Evolutionary conservation across 139 green algal species (phyloP).

Genomic region (Coccomyxa sp.): DNA sequence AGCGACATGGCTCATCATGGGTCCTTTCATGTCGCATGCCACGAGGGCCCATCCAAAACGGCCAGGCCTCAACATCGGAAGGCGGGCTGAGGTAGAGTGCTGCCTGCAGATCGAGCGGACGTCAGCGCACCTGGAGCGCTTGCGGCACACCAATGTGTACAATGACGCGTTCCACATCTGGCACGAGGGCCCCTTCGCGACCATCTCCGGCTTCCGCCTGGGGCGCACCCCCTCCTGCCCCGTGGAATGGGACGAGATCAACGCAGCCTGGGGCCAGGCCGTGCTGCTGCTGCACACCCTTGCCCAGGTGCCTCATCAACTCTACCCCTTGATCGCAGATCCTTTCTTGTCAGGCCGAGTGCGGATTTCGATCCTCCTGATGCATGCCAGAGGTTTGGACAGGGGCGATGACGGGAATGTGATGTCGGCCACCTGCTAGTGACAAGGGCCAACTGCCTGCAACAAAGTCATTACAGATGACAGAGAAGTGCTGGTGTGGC

Average conservation of each 20-base stretch:
- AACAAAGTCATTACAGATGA: background rate
- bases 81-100: background rate
- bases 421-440: background rate
- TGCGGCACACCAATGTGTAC: conserved; percentile 77
- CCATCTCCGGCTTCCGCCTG: conserved; percentile 83
- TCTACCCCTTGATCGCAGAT: too few species aligned
- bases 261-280: conserved; percentile 92
- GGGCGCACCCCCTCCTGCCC: conserved; percentile 61
- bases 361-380: background rate
- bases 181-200: conserved; percentile 83
- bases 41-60: too few species aligned
- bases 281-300: conserved; percentile 92
- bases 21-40: background rate
- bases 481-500: background rate
- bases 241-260: conserved; percentile 98
- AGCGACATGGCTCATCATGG: background rate
- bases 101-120: conserved; percentile 27
- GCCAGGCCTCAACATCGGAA: too few species aligned
- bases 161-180: conserved; percentile 89
- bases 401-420: background rate
- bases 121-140: conserved; percentile 57
- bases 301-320: conserved; percentile 61
- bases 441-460: background rate
- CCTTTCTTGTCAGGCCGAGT: background rate
- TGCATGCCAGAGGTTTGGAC: background rate